Percentiles rank a stretch among this genome's conserved stretches.
phyloP scores from a whole-genome alignment of 352 stramenopile species.

The Pythium periplocum region DNA sequence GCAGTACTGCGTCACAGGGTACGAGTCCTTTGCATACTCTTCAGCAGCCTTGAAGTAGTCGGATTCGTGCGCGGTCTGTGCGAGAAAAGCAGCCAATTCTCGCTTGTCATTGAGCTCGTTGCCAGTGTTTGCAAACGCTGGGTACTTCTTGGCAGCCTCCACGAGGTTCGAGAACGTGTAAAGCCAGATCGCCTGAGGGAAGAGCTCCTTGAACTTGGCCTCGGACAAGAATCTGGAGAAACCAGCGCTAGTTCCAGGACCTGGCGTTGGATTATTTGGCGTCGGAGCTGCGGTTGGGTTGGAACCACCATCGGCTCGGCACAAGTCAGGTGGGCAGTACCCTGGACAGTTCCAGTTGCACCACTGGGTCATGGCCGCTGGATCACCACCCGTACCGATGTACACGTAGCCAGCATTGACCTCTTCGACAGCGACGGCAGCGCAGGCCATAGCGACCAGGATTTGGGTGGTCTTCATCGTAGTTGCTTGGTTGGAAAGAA shows the following conservation, averaged over 20 bases:
- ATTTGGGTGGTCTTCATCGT: too few species aligned
- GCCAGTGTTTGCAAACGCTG: conserved; percentile 36
- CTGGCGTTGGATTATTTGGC: too few species aligned
- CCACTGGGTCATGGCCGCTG: too few species aligned
- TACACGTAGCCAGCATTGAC: too few species aligned
- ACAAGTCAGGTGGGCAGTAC: background rate
- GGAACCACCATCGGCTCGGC: too few species aligned
- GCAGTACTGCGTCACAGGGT: conserved; percentile 38
- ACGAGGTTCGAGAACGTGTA: conserved; percentile 41
- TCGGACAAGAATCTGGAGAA: conserved; percentile 39
- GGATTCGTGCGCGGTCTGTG: conserved; percentile 35
- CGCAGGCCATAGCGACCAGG: too few species aligned
- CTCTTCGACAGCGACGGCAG: too few species aligned
- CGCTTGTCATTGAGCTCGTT: conserved; percentile 32
- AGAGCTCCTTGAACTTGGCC: conserved; percentile 23
- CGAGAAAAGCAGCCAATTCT: conserved; percentile 39
- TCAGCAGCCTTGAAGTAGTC: conserved; percentile 37
- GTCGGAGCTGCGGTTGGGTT: background rate
- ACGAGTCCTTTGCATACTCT: conserved; percentile 32
- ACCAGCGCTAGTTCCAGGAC: background rate
- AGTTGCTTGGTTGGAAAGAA: too few species aligned
- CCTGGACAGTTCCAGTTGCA: background rate
- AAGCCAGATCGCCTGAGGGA: conserved; percentile 30
- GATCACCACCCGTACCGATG: too few species aligned
- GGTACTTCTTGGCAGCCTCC: conserved; percentile 28